Conservation (phyloP, 2,329 filamentous ascomycete genomes). For the Phyllosticta paracitricarpa region DNA sequence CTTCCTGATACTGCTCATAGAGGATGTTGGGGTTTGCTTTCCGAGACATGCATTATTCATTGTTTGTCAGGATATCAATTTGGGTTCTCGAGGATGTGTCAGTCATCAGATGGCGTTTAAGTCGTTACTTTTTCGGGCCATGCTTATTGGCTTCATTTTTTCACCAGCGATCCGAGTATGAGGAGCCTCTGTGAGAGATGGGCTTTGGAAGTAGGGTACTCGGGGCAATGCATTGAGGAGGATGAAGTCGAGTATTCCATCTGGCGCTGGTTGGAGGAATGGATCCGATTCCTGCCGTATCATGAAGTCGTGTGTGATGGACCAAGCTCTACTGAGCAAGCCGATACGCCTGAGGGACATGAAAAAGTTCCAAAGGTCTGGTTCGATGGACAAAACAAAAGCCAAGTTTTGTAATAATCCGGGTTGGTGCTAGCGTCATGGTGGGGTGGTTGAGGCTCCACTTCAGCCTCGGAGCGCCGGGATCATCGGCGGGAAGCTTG, state of each 20-base stretch:
- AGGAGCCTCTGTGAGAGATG: neutral
- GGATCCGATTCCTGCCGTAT: no score
- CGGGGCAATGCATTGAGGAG: neutral
- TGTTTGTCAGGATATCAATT: neutral
- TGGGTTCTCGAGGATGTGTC: neutral
- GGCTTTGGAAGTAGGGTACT: neutral
- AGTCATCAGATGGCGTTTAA: no score
- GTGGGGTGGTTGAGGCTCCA: neutral
- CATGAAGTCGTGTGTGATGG: no score
- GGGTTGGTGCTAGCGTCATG: neutral
- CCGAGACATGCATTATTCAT: neutral
- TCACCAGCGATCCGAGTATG: neutral
- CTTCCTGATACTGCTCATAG: neutral
- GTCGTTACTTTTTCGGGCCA: neutral
- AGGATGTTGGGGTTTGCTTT: neutral
- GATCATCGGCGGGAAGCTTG: neutral
- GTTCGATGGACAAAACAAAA: neutral
- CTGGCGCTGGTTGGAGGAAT: no score
- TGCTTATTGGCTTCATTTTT: neutral
- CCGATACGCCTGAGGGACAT: neutral
- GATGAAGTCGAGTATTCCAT: no score
- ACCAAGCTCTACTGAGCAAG: no score
- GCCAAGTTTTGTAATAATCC: slow-evolving; percentile 1
- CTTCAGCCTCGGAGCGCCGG: neutral
- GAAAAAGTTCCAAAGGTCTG: neutral